A percentile compares a stretch with the other conserved stretches of the same genome.
phyloP scores from a whole-genome alignment of 73 alveolate species.

The Symbiodinium natans region DNA sequence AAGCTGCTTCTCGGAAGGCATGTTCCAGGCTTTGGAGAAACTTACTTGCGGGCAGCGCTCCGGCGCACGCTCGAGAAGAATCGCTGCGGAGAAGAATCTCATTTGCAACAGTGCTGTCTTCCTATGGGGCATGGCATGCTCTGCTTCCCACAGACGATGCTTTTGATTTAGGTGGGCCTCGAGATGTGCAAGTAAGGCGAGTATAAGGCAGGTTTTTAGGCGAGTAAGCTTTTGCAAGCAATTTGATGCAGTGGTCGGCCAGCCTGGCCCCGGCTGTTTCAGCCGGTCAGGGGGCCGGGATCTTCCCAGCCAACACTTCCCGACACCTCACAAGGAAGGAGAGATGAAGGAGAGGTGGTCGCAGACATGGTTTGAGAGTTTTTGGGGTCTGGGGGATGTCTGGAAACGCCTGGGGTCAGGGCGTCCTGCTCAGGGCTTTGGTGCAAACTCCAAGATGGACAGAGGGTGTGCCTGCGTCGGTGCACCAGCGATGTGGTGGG shows the following conservation, averaged over 20 bases:
- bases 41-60: too few species aligned
- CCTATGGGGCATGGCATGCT: too few species aligned
- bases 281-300: not conserved
- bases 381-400: not conserved
- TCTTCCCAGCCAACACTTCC: not conserved
- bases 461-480: conserved; percentile 68
- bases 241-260: too few species aligned
- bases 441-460: conserved; percentile 35
- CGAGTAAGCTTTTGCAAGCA: not conserved
- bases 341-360: too few species aligned
- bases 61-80: too few species aligned
- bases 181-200: too few species aligned
- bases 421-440: conserved; percentile 12
- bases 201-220: not conserved
- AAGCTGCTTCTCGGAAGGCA: too few species aligned
- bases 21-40: too few species aligned
- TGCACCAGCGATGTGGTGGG: not conserved
- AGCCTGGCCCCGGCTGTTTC: not conserved
- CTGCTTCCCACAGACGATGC: too few species aligned
- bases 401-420: not conserved
- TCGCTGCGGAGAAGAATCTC: too few species aligned
- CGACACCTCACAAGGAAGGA: not conserved
- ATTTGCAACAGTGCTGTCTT: too few species aligned
- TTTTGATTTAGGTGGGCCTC: too few species aligned
- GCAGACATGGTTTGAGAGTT: not conserved